A percentile compares a stretch with the other conserved stretches of the same genome.
Conservation (phyloP, 257 asterid genomes). For the Nicotiana tabacum region DNA sequence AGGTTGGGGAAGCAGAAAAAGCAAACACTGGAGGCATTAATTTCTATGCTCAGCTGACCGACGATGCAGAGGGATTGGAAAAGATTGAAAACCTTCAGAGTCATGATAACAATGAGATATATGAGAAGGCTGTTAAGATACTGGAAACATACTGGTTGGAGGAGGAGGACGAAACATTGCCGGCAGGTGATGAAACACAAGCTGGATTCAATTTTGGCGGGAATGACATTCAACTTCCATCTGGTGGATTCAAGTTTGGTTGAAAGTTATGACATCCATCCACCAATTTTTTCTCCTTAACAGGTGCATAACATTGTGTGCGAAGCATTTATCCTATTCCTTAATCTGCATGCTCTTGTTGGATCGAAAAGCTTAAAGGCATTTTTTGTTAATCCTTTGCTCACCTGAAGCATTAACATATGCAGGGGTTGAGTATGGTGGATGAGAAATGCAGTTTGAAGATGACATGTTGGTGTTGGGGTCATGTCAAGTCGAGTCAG, state of each 20-base stretch:
- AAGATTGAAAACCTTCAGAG: conserved; percentile 83
- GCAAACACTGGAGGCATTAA: conserved; percentile 54
- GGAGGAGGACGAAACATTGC: conserved; percentile 65
- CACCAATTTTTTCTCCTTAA: background rate
- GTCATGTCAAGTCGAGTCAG: conserved; percentile 34
- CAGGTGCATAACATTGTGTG: conserved; percentile 11
- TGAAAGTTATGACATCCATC: conserved; percentile 35
- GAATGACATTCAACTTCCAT: conserved; percentile 50
- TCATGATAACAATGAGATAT: conserved; percentile 86
- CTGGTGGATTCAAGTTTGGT: conserved; percentile 79
- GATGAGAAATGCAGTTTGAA: conserved; percentile 26
- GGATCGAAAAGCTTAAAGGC: background rate
- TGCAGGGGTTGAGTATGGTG: conserved; percentile 20
- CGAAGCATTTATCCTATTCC: background rate
- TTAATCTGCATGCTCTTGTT: background rate
- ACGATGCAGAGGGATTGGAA: conserved; percentile 83
- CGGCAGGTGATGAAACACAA: conserved; percentile 49
- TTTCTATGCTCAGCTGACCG: conserved; percentile 62
- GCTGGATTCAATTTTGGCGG: conserved; percentile 75
- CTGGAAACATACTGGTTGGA: conserved; percentile 90
- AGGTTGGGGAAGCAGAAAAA: conserved; percentile 85
- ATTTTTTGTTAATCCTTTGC: background rate
- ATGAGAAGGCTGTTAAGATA: conserved; percentile 85
- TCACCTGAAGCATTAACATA: background rate
- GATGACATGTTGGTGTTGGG: conserved; percentile 29